Evolutionary conservation across 148 eudicot species (phyloP).

Genomic region (Limonium bicolor): DNA sequence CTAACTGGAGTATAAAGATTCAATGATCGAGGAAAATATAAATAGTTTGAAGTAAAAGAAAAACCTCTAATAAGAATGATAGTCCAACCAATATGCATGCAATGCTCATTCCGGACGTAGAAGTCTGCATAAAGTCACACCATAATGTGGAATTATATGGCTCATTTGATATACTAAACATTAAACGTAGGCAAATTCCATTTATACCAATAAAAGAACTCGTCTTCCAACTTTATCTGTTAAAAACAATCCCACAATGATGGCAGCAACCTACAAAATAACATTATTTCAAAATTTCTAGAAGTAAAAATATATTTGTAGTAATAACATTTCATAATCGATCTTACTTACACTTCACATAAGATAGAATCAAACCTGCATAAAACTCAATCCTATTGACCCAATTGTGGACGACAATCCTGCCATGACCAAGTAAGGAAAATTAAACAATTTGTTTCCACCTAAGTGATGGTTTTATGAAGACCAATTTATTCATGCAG

Average conservation of each 20-base stretch:
- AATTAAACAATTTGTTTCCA: not conserved
- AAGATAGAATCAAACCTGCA: slow-evolving; percentile 27
- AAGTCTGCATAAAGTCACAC: slow-evolving; percentile 1
- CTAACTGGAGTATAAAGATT: not conserved
- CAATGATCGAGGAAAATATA: not conserved
- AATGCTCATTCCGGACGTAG: slow-evolving; percentile 5
- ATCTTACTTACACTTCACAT: not conserved
- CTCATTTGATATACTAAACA: not conserved
- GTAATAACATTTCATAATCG: no score
- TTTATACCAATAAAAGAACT: slow-evolving; percentile 30
- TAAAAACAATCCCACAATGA: slow-evolving; percentile 20
- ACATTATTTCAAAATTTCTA: no score
- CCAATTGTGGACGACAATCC: slow-evolving; percentile 42
- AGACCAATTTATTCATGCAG: no score
- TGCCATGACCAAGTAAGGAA: slow-evolving; percentile 6
- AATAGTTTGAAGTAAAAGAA: not conserved
- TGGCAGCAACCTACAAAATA: slow-evolving; percentile 23
- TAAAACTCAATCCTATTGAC: slow-evolving; percentile 36
- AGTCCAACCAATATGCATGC: slow-evolving; percentile 9
- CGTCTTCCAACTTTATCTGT: slow-evolving; percentile 40
- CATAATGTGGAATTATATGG: not conserved
- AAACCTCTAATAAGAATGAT: slow-evolving; percentile 8
- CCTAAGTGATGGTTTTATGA: no score
- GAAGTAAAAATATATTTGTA: no score
- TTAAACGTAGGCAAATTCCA: not conserved